Evolutionary conservation across 176 grass and related monocot species (phyloP).

Genomic region (Oryza punctata): DNA sequence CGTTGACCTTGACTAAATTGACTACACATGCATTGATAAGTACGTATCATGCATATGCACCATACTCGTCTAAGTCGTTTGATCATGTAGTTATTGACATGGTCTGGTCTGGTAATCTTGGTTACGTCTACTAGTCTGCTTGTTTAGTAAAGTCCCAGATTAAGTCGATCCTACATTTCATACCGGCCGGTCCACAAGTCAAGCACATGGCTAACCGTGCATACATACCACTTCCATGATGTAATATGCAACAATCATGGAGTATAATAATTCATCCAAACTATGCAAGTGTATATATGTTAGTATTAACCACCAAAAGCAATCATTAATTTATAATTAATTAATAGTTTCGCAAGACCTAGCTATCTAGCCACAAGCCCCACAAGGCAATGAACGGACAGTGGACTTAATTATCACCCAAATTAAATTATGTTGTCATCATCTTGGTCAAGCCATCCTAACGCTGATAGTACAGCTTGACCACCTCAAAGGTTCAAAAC

Average conservation of each 20-base stretch:
- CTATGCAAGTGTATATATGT: not conserved
- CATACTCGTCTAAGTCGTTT: not conserved
- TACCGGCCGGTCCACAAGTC: not conserved
- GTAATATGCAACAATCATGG: conserved; percentile 9
- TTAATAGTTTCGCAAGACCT: not conserved
- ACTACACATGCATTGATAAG: not conserved
- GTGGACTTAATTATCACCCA: not conserved
- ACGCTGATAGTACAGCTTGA: conserved; percentile 21
- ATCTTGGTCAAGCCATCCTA: conserved; percentile 27
- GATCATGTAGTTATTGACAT: not conserved
- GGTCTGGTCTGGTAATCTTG: not conserved
- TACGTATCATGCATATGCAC: not conserved
- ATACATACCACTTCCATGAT: not conserved
- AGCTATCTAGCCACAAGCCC: not conserved
- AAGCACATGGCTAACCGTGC: not conserved
- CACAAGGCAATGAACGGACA: not conserved
- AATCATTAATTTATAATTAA: not conserved
- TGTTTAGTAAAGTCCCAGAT: not conserved
- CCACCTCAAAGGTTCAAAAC: conserved; percentile 26
- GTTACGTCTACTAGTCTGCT: not conserved
- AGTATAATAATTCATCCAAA: not conserved
- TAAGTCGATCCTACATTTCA: not conserved
- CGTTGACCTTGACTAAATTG: not conserved
- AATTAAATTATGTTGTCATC: not conserved
- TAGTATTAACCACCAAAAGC: not conserved